phyloP scores from a whole-genome alignment of 169 alveolate species.

The Cryptosporidium baileyi region DNA sequence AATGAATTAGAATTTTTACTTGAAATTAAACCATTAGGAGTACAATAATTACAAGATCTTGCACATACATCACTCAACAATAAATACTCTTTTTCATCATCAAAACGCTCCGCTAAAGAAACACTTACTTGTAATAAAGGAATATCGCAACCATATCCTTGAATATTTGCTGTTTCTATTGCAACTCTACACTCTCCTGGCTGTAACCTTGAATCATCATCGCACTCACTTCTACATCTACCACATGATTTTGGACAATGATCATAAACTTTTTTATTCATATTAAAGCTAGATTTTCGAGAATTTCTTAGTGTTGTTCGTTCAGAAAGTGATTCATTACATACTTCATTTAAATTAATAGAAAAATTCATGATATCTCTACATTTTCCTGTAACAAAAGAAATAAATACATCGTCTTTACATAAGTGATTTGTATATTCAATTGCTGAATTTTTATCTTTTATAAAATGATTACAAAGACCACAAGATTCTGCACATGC shows the following conservation, averaged over 20 bases:
- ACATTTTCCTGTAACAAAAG: constrained; percentile 6
- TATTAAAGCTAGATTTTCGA: neutral
- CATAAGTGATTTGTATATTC: neutral
- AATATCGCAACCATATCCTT: constrained; percentile 49
- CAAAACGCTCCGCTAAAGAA: constrained; percentile 38
- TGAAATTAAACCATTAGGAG: neutral
- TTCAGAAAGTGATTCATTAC: constrained; percentile 31
- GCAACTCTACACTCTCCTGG: constrained; percentile 59
- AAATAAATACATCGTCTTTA: constrained; percentile 22
- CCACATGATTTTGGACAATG: constrained; percentile 66
- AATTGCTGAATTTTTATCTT: neutral
- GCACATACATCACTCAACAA: constrained; percentile 45
- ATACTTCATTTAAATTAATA: neutral
- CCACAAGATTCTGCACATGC: constrained; percentile 64
- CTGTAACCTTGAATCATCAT: constrained; percentile 32
- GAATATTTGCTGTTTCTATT: constrained; percentile 46
- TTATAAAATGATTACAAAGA: neutral
- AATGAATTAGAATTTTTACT: neutral
- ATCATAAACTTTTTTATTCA: constrained; percentile 27
- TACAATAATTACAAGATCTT: constrained; percentile 54
- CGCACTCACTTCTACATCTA: constrained; percentile 51
- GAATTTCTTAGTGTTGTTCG: constrained; percentile 1
- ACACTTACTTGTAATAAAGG: constrained; percentile 38
- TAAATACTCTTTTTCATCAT: constrained; percentile 25
- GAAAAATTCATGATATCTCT: constrained; percentile 49